phyloP scores from a whole-genome alignment of 2,329 filamentous ascomycete genomes.

The Trichoderma arundinaceum region DNA sequence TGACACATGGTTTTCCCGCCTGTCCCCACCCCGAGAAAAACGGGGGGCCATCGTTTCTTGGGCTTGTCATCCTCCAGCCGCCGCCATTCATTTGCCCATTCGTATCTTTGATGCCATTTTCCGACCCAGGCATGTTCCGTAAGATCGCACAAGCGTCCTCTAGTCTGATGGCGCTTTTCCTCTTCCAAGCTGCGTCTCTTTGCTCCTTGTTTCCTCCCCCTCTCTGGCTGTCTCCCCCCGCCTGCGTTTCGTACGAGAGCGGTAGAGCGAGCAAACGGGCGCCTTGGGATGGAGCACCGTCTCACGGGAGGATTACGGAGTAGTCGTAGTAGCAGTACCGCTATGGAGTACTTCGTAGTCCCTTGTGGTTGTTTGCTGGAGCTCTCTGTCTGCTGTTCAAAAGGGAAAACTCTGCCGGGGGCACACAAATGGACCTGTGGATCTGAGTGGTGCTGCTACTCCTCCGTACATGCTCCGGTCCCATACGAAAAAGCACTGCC shows the following conservation, averaged over 20 bases:
- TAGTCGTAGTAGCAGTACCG: too few relatives aligned
- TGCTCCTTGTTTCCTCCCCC: background rate
- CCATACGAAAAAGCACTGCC: slow-evolving; percentile 26
- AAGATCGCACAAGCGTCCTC: slow-evolving; percentile 1
- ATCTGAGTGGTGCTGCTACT: too few relatives aligned
- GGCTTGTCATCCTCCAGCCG: slow-evolving; percentile 3
- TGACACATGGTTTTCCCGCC: slow-evolving; percentile 26
- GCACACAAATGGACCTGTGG: slow-evolving; percentile 6
- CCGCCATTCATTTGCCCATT: slow-evolving; percentile 13
- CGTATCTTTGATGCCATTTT: background rate
- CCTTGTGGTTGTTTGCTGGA: too few relatives aligned
- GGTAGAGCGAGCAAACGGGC: too few relatives aligned
- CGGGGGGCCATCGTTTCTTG: slow-evolving; percentile 3
- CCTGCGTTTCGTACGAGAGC: too few relatives aligned
- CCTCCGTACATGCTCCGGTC: slow-evolving; percentile 1
- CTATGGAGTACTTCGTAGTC: too few relatives aligned
- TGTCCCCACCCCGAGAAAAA: background rate
- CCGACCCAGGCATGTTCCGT: background rate
- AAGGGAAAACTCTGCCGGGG: background rate
- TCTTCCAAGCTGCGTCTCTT: background rate
- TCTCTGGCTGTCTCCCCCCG: background rate
- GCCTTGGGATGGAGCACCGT: too few relatives aligned
- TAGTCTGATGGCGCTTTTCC: background rate
- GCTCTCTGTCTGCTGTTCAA: too few relatives aligned
- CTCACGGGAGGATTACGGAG: too few relatives aligned